Evolutionary conservation across 2,329 filamentous ascomycete genomes (phyloP).

Genomic region (Epichloe baconii): DNA sequence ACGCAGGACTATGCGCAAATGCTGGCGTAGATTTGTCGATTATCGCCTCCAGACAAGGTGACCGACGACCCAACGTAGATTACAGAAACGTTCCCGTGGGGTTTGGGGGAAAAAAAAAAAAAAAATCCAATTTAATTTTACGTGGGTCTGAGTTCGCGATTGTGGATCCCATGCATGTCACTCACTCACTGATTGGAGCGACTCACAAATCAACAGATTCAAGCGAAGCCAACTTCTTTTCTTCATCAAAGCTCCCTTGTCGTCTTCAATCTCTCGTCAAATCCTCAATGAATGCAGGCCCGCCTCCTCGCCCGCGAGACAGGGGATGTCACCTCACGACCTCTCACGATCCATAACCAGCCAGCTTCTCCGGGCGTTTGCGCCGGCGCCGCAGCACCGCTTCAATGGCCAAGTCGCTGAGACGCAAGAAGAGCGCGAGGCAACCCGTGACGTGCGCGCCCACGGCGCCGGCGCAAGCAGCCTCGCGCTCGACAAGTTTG

Average conservation of each 20-base stretch:
- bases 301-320: slow-evolving; percentile 64
- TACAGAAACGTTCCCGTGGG: too few species aligned
- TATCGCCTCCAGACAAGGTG: too few species aligned
- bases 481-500: slow-evolving; percentile 68
- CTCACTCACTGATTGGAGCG: neutral
- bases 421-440: neutral
- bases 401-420: slow-evolving; percentile 45
- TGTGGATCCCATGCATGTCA: slow-evolving; percentile 1
- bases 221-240: too few species aligned
- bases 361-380: slow-evolving; percentile 55
- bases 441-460: slow-evolving; percentile 36
- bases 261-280: too few species aligned
- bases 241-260: neutral
- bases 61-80: too few species aligned
- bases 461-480: slow-evolving; percentile 71
- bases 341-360: slow-evolving; percentile 55
- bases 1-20: too few species aligned
- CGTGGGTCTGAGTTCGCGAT: too few species aligned
- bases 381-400: slow-evolving; percentile 50
- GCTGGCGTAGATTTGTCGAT: too few species aligned
- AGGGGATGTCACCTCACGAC: slow-evolving; percentile 47
- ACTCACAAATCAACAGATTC: too few species aligned
- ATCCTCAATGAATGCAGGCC: slow-evolving; percentile 49
- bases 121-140: too few species aligned
- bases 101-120: too few species aligned